phyloP scores from a whole-genome alignment of 2,329 filamentous ascomycete species.

The Hypoxylon sp. region DNA sequence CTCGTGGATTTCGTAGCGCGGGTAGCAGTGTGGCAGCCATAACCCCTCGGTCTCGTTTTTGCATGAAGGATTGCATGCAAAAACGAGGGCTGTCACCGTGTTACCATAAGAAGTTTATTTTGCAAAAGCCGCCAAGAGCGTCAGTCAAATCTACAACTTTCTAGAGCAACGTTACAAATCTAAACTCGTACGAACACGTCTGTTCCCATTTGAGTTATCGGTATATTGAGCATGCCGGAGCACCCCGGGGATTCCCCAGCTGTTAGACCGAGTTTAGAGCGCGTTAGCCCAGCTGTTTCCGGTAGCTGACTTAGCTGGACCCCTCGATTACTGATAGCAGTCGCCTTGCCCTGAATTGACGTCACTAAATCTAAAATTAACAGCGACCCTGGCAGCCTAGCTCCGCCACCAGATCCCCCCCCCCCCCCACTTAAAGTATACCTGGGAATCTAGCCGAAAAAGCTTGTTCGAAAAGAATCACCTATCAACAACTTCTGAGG shows the following conservation, averaged over 20 bases:
- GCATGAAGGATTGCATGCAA: slow-evolving; percentile 2
- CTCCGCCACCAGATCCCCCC: slow-evolving; percentile 22
- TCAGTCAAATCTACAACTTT: slow-evolving; percentile 11
- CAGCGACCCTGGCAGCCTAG: slow-evolving; percentile 11
- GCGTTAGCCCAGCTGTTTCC: slow-evolving; percentile 8
- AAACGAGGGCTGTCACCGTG: background rate
- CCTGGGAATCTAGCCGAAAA: slow-evolving; percentile 32
- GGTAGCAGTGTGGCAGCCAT: slow-evolving; percentile 8
- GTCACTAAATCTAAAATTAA: slow-evolving; percentile 34
- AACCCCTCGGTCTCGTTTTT: slow-evolving; percentile 4
- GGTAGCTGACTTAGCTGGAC: background rate
- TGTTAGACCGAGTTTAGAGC: slow-evolving; percentile 17
- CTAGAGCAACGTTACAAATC: background rate
- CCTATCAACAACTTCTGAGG: slow-evolving; percentile 3
- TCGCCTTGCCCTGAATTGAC: slow-evolving; percentile 18
- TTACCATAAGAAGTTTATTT: slow-evolving; percentile 8
- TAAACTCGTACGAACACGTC: slow-evolving; percentile 7
- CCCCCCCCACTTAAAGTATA: slow-evolving; percentile 10
- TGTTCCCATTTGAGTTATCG: slow-evolving; percentile 22
- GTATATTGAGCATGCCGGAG: slow-evolving; percentile 18
- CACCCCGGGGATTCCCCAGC: slow-evolving; percentile 39
- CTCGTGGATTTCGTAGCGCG: slow-evolving; percentile 1
- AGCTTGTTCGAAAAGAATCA: slow-evolving; percentile 20
- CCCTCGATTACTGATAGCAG: background rate
- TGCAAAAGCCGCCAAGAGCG: slow-evolving; percentile 17